These are phyloP conservation scores for Phaeosphaeriaceae sp. DNA, from an alignment of 2,329 filamentous ascomycete genomes.

Conservation along the genomic window DNA sequence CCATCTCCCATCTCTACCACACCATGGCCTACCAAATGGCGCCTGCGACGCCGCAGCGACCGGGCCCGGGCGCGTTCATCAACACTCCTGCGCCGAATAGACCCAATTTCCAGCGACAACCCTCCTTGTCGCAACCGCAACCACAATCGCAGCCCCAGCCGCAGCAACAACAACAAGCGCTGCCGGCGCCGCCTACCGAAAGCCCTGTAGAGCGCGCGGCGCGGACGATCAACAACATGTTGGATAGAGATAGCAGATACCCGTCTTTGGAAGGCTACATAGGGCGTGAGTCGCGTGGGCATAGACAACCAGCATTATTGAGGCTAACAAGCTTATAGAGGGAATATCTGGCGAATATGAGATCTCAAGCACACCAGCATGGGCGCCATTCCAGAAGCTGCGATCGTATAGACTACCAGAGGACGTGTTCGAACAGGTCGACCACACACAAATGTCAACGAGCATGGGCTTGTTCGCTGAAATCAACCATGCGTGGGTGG, in stretches of 20 bases:
- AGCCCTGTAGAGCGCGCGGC: constrained; percentile 82
- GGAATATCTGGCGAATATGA: constrained; percentile 94
- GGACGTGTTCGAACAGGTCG: constrained; percentile 90
- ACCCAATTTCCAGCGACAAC: constrained; percentile 32
- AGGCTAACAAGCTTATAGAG: constrained; percentile 62
- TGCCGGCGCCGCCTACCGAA: constrained; percentile 31
- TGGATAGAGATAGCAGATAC: constrained; percentile 79
- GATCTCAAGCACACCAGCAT: constrained; percentile 70
- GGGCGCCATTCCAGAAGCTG: constrained; percentile 88
- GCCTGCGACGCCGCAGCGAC: constrained; percentile 67
- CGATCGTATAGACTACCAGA: constrained; percentile 91
- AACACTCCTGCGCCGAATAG: constrained; percentile 70
- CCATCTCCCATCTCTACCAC: constrained; percentile 9
- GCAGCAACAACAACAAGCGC: constrained; percentile 29
- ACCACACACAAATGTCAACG: constrained; percentile 85
- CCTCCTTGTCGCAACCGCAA: constrained; percentile 35
- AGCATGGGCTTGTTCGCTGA: constrained; percentile 95
- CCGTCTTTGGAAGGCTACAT: constrained; percentile 91
- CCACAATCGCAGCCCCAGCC: constrained; percentile 25
- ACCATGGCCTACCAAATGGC: constrained; percentile 40
- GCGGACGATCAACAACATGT: constrained; percentile 78
- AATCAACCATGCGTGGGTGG: constrained; percentile 93
- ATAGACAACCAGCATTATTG: neutral
- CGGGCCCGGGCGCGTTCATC: constrained; percentile 77
- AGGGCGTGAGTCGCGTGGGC: constrained; percentile 67